phyloP scores from a whole-genome alignment of 257 asterid genomes.

The Oldenlandia corymbosa region DNA sequence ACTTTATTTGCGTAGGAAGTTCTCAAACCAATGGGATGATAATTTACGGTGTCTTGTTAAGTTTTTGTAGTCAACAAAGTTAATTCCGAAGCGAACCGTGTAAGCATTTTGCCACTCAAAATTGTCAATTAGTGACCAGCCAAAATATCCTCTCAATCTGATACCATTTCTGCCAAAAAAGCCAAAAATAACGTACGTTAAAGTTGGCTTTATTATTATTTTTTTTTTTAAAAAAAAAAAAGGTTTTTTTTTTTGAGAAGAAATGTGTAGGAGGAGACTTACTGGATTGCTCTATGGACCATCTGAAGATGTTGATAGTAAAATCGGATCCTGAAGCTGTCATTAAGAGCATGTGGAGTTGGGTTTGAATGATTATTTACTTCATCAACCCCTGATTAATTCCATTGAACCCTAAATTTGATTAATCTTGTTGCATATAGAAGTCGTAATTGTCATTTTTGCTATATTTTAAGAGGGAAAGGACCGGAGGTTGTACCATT shows the following conservation, averaged over 20 bases:
- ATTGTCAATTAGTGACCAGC: constrained; percentile 33
- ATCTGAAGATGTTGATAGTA: constrained; percentile 18
- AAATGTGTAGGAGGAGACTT: too few relatives aligned
- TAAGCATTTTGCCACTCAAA: constrained; percentile 26
- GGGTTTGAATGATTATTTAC: constrained; percentile 21
- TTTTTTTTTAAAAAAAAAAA: too few relatives aligned
- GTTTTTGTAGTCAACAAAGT: constrained; percentile 22
- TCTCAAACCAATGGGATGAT: constrained; percentile 29
- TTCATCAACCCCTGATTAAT: constrained; percentile 29
- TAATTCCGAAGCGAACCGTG: constrained; percentile 21
- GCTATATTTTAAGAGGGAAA: too few relatives aligned
- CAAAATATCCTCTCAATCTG: constrained; percentile 25
- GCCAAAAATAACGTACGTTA: too few relatives aligned
- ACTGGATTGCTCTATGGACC: constrained; percentile 17
- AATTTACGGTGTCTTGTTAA: constrained; percentile 24
- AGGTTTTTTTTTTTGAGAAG: too few relatives aligned
- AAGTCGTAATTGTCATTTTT: too few relatives aligned
- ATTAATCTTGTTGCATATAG: too few relatives aligned
- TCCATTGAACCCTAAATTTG: too few relatives aligned
- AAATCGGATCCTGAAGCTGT: constrained; percentile 18
- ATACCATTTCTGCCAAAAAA: constrained; percentile 18
- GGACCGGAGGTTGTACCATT: constrained; percentile 21
- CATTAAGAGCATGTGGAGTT: constrained; percentile 19
- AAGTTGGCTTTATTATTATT: too few relatives aligned
- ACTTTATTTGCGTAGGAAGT: constrained; percentile 8